Evolutionary conservation across 495 filamentous ascomycete species (phyloP), one percentile per base, ranked within the genome.

Genomic region (Mycothermus thermophilus): DNA sequence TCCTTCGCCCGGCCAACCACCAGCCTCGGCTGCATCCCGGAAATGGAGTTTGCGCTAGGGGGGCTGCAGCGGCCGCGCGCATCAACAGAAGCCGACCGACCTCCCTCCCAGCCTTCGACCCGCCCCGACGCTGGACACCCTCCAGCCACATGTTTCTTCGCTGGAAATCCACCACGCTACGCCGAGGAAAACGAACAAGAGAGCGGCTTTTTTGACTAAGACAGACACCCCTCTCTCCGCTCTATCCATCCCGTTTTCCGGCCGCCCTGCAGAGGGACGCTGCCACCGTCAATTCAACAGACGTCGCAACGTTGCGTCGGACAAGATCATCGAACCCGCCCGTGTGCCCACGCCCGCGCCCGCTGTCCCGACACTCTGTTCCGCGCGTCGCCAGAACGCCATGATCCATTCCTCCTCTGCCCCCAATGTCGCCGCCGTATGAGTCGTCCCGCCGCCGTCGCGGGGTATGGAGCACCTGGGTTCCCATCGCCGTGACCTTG

Each of bases 401-500:
- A 57, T 54, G 51, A 43, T 41, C 36, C 25, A 41, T 44, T 36
- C 37, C 27, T 37, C 41, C 34, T 32, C n/a, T n/a, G n/a, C 41
- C 46, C 46, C 59, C 62, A 69, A 88, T 88, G 83, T 80, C 83
- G 52, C 78, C 71, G 52, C 75, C 75, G 34, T 79, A 80, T 67
- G 71, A 80, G 42, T 72, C 71, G 49, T 66, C 70, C 55, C 68
- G 73, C 48, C 66, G 74, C 47, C n/a, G n/a, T n/a, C 77, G 83
- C 47, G 71, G 78, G 33, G 63, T 82, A 51, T 67, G 62, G 62
- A 74, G 78, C 48, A 84, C 87, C 59, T 93, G 84, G 83, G 69
- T 88, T 35, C 86, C 86, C 35, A 61, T 93, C 28, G 77, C 75
- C 32, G 51, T 93, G 40, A 93, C 86, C 26, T 75, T 88, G 23